A percentile compares a stretch with the other conserved stretches of the same genome.
Conservation (phyloP, 2,329 filamentous ascomycete genomes). For the Calonectria pseudoturangicola region DNA sequence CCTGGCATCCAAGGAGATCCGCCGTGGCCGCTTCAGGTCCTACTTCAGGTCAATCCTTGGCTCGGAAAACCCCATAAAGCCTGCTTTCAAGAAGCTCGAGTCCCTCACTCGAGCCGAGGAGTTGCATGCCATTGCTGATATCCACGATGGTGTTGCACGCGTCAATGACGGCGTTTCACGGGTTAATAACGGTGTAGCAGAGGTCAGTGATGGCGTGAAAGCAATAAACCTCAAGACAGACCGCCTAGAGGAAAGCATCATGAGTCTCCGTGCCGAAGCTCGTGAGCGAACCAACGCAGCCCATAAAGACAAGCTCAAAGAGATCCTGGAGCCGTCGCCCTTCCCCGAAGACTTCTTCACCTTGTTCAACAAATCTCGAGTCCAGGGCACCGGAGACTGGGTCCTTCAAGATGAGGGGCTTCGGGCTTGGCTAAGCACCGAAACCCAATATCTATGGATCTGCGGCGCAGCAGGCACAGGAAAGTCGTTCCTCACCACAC, state of each 20-base stretch:
- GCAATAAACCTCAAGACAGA: slow-evolving; percentile 57
- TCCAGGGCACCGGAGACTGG: slow-evolving; percentile 68
- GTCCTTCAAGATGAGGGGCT: slow-evolving; percentile 63
- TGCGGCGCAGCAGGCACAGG: slow-evolving; percentile 67
- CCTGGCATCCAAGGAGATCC: slow-evolving; percentile 64
- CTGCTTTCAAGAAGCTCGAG: slow-evolving; percentile 63
- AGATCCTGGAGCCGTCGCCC: slow-evolving; percentile 64
- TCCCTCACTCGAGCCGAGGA: slow-evolving; percentile 64
- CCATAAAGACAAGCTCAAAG: slow-evolving; percentile 62
- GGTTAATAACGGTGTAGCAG: slow-evolving; percentile 51
- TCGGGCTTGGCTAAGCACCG: slow-evolving; percentile 61
- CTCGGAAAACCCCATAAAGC: slow-evolving; percentile 62
- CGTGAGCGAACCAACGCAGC: slow-evolving; percentile 57
- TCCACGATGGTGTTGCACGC: slow-evolving; percentile 60
- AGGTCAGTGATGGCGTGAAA: slow-evolving; percentile 48
- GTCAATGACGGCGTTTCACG: slow-evolving; percentile 45
- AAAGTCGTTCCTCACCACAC: slow-evolving; percentile 67
- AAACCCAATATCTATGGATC: slow-evolving; percentile 65
- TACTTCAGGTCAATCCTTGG: slow-evolving; percentile 64
- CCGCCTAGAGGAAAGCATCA: slow-evolving; percentile 58
- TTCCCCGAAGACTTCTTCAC: slow-evolving; percentile 65
- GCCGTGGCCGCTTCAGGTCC: slow-evolving; percentile 63
- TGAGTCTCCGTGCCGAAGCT: slow-evolving; percentile 59
- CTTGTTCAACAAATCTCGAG: slow-evolving; percentile 62
- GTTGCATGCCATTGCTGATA: slow-evolving; percentile 66